Base-by-base conservation (phyloP, 2,329 filamentous ascomycete genomes). In the Alternaria gaisen region DNA sequence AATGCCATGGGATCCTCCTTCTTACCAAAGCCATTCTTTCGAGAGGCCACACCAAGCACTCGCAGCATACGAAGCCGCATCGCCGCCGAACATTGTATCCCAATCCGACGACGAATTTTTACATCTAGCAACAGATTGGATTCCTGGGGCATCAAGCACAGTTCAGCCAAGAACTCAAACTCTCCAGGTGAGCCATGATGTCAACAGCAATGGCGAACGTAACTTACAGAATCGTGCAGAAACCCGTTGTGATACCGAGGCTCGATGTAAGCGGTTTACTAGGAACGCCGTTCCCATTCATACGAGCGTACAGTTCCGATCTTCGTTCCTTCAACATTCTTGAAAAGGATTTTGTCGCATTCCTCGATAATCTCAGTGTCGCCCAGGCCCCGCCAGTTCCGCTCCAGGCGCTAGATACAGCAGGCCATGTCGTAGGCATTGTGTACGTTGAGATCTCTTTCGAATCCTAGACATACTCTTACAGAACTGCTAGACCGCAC, bases 161-260 rank as follows among this genome's bases (percentile, higher is more conserved):
- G 1, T 18, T 1, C 43, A 46, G 24, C 26, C 24, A 46, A 26
- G 0, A 30, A 36, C 12, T 6, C 43, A 30, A 14, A 14, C 16
- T 18, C 43, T 46, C 18, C 43, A 46, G 5, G 43, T 46, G 5
- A 18, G 24, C 16, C 43, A 46, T 11, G 7, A 5, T 12, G 10
- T 10, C n/a, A 46, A 46, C 24, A 18, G 28, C 16, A n/a, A n/a
- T 28, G 28, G 10, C 18, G n/a, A 46, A 36, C 34, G 34, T 14
- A 10, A 14, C n/a, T 46, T 46, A 28, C 24, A 18, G 43, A 46
- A 16, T 10, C n/a, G 24, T 18, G 24, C n/a, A 46, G 43, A 46
- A 46, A 46, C 43, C 43, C n/a, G 43, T 46, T n/a, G 43, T 46
- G 24, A 30, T 46, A 30, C 26, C 43, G 28, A 46, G 43, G 26